Evolutionary conservation across 441 rosid genomes (phyloP), one percentile per base, ranked within the genome.

Genomic region (Melastoma candidum): DNA sequence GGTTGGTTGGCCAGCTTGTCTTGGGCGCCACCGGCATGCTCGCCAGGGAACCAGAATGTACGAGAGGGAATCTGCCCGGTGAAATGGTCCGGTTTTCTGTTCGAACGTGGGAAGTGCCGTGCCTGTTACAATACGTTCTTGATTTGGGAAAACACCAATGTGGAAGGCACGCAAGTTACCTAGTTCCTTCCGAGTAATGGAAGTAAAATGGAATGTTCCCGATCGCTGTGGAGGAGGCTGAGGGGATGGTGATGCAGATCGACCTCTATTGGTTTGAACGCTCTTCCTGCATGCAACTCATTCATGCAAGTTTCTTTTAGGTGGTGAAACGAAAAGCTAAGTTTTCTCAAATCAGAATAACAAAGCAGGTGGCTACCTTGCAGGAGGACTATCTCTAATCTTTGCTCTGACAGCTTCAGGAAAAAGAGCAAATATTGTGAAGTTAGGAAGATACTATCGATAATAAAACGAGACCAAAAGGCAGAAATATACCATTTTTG

Each of bases 321-420:
- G 41, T 32, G 1, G 8, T 32, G 8, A 8, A 32, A 32, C 8
- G 5, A 32, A 32, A 8, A 8, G 1, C 22, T 17, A 32, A 32
- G 8, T 32, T 32, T 6, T 32, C 7, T 32, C 32, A 44, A 12
- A 8, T 17, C 11, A 26, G 13, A 52, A 9, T 52, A 29, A 51
- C 22, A 17, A 53, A 60, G 24, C 7, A 3, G 56, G 29, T 46
- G 46, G 48, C 53, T 63, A 87, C 96, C 86, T 80, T 6, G 92
- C 60, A 61, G 74, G 53, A 29, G 78, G 92, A n/a, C 82, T 72
- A 69, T 84, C 95, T 6, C 60, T 76, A 46, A 83, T 77, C 6
- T 96, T 85, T 51, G 95, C 93, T 65, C 87, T 87, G 27, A 85
- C 85, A 58, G 90, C 98, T 90, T 57, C 32, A 26, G 29, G 53